Conservation (phyloP, 768 basidiomycete species). For the Vararia minispora region DNA sequence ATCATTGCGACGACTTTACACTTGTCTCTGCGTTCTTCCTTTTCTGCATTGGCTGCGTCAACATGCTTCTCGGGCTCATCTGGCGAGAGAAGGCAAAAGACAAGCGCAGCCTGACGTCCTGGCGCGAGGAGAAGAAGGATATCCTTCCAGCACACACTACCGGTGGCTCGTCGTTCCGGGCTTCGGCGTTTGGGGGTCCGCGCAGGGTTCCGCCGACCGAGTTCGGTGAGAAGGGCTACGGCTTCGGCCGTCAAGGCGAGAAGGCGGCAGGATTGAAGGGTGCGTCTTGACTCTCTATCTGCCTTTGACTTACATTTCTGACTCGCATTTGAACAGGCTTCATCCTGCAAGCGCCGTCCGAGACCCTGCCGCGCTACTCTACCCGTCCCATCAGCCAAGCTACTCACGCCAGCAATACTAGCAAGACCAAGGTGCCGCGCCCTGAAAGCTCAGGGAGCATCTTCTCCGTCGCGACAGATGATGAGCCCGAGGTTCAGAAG, state of each 20-base stretch:
- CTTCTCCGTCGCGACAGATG: no score
- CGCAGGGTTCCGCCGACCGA: constrained; percentile 7
- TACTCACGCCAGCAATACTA: no score
- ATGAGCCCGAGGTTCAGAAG: no score
- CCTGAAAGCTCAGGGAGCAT: no score
- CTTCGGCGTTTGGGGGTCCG: constrained; percentile 10
- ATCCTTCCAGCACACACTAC: constrained; percentile 40
- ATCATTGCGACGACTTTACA: constrained; percentile 70
- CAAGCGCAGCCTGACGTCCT: constrained; percentile 55
- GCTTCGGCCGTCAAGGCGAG: constrained; percentile 77
- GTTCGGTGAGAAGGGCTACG: constrained; percentile 32
- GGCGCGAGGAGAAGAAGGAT: constrained; percentile 48
- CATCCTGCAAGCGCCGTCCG: constrained; percentile 44
- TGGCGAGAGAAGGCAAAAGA: constrained; percentile 60
- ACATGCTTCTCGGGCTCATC: constrained; percentile 72
- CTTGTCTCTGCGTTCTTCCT: constrained; percentile 80
- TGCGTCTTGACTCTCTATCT: constrained; percentile 18
- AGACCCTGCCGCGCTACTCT: constrained; percentile 44
- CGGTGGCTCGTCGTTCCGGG: constrained; percentile 25
- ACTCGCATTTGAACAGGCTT: constrained; percentile 29
- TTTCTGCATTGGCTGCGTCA: constrained; percentile 73
- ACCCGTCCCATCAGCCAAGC: constrained; percentile 21
- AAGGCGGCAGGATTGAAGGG: constrained; percentile 64
- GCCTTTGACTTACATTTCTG: background rate
- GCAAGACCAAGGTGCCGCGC: no score